Base-by-base conservation (phyloP, 2,329 filamentous ascomycete species). In the Fusarium sp. region DNA sequence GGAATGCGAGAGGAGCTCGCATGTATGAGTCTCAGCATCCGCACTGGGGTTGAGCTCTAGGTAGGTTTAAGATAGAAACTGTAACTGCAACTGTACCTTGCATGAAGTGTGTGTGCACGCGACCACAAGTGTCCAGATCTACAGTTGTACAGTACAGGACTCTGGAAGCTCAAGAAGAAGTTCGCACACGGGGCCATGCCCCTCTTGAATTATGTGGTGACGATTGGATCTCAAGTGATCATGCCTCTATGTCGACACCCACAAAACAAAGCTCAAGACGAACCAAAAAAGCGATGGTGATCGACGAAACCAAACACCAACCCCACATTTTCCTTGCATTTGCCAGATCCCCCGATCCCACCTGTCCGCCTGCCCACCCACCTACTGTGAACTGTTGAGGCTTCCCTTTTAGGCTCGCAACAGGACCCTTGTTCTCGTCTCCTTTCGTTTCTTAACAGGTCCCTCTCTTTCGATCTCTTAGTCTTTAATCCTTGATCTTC, bases 291-390 rank as follows among this genome's bases (percentile, higher is more conserved):
- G 21, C 29, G 59, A 49, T 23, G 23, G 47, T 69, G 66, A 69
- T 69, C 66, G 52, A 66, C 66, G 23, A 69, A 57, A 54, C 66
- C 66, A 54, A 63, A 43, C 54, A 57, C 33, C 39, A 57, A 62
- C 61, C 66, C 66, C 66, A 69, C 66, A 57, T 56, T 69, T 69
- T 41, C 24, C 41, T 66, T 62, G 54, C 48, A 59, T 65, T 47
- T 64, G 43, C 57, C 57, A 52, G 47, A 59, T 68, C 53, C 58
- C 42, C 42, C 52, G 54, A 68, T 68, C 47, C 52, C 60, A 63
- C 37, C 47, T 39, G 20, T 23, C 33, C 39, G 20, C n/a, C 24
- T 23, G 21, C 35, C 24, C 42, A 20, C 24, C 23, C 29, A 20
- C 26, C 10, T 52, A 24, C 48, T 31, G 46, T 44, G 42, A 46